Percentiles rank a stretch among this genome's conserved stretches.
phyloP scores from a whole-genome alignment of 2,329 filamentous ascomycete species.

The Falciphora oryzae region DNA sequence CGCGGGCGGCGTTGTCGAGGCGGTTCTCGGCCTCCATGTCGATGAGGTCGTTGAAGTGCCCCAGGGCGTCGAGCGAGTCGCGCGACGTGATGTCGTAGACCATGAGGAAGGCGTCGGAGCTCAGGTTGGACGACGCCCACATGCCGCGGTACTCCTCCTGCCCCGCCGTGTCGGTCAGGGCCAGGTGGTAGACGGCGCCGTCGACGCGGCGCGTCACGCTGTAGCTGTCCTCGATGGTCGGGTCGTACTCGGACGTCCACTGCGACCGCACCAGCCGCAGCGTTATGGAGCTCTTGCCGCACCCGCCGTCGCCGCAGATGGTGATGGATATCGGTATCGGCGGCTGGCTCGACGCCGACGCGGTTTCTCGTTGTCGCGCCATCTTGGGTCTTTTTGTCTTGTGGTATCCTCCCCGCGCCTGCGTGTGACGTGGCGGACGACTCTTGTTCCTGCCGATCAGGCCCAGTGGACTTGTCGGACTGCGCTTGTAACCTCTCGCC shows the following conservation, averaged over 20 bases:
- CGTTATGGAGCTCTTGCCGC: conserved; percentile 80
- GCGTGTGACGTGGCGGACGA: neutral
- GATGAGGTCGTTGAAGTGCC: conserved; percentile 78
- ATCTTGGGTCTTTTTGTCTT: neutral
- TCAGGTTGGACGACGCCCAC: conserved; percentile 74
- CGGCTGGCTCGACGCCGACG: conserved; percentile 23
- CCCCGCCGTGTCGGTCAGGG: conserved; percentile 78
- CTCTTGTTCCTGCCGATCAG: neutral
- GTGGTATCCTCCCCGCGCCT: neutral
- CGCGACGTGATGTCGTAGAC: conserved; percentile 80
- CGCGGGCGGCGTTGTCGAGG: conserved; percentile 54
- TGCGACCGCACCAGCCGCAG: conserved; percentile 74
- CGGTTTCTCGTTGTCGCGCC: conserved; percentile 5
- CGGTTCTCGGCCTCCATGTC: conserved; percentile 73
- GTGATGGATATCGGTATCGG: conserved; percentile 65
- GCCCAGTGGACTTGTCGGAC: neutral
- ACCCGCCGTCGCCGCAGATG: conserved; percentile 81
- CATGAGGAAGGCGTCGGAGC: conserved; percentile 75
- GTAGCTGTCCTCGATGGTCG: conserved; percentile 80
- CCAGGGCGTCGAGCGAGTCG: conserved; percentile 62
- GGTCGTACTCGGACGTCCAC: conserved; percentile 81
- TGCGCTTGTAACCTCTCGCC: too few relatives aligned
- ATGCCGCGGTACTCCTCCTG: conserved; percentile 86
- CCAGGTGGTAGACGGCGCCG: conserved; percentile 72
- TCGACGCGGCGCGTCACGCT: conserved; percentile 75